Evolutionary conservation across 495 filamentous ascomycete species (phyloP), one percentile per base, ranked within the genome.

Genomic region (Cercophora scortea): DNA sequence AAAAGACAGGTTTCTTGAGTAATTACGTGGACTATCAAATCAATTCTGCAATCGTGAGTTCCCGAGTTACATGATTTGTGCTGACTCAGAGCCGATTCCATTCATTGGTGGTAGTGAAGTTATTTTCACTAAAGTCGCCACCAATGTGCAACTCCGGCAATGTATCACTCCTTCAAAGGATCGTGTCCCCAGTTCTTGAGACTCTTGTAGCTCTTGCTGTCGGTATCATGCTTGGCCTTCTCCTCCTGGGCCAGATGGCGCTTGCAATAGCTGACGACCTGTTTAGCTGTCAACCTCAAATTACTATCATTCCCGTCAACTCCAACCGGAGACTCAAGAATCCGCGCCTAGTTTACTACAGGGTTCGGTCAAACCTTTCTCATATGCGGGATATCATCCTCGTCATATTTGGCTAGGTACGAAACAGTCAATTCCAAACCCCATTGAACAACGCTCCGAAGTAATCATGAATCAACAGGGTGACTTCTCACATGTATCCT

Each of bases 151-250:
- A 25, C 25, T 25, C 25, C 25, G 25, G 5, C 25, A 25, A 25
- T 2, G 12, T 36, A 16, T 43, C 49, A 61, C 55, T 59, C 64
- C 61, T 82, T 84, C 53, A 72, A 62, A 8, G 79, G 64, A 74
- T 86, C 82, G 66, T 86, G 82, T 1, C 81, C 80, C 81, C 82
- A 86, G 51, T 85, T 87, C 71, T 85, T 85, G 65, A 86, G 76
- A 80, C 35, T 76, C 60, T 39, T 65, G 55, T 25, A 67, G 51
- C 51, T 60, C 59, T 45, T 69, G 54, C 32, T 60, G 6, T 33
- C 48, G 5, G 5, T 72, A 71, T 64, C 82, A 59, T 53, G 69
- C 67, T 82, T 85, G 11, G 75, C 80, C 32, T 65, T 75, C 38
- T 71, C 74, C 67, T 88, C 83, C 61, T 85, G 80, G 19, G 80